Evolutionary conservation across 2,329 filamentous ascomycete genomes (phyloP).

Genomic region (Periconia sp.): DNA sequence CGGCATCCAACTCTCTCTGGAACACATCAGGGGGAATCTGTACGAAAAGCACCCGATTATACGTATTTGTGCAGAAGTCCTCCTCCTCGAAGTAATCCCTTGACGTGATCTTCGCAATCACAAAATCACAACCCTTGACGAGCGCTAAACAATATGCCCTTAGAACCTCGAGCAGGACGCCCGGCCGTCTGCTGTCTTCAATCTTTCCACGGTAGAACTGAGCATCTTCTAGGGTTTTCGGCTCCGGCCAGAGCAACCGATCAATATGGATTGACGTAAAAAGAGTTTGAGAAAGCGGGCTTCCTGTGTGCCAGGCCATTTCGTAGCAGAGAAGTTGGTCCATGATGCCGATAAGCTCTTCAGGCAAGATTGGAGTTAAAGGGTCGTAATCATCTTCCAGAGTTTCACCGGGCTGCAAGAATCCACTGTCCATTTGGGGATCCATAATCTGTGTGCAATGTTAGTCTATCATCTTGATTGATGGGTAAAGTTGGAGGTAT

Average conservation of each 20-base stretch:
- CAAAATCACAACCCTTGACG: conserved; percentile 78
- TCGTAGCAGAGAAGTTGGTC: conserved; percentile 90
- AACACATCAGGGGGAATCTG: conserved; percentile 35
- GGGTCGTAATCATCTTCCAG: conserved; percentile 83
- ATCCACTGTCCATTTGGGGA: conserved; percentile 97
- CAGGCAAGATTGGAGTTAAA: conserved; percentile 65
- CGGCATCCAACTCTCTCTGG: conserved; percentile 35
- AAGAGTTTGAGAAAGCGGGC: conserved; percentile 89
- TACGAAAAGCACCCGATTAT: conserved; percentile 75
- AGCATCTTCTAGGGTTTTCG: conserved; percentile 64
- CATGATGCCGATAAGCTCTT: conserved; percentile 88
- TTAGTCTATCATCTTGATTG: conserved; percentile 4
- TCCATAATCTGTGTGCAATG: conserved; percentile 80
- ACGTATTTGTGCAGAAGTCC: conserved; percentile 92
- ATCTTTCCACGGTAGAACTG: conserved; percentile 54
- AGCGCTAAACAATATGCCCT: conserved; percentile 84
- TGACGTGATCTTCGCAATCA: conserved; percentile 74
- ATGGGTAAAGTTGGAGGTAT: neutral
- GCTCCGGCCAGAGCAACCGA: conserved; percentile 71
- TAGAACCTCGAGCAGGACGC: conserved; percentile 57
- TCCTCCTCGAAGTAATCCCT: conserved; percentile 98
- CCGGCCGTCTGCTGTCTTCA: conserved; percentile 24
- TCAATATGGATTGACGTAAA: conserved; percentile 93
- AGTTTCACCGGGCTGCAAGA: conserved; percentile 74
- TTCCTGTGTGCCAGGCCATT: conserved; percentile 98